Evolutionary conservation across 2,329 filamentous ascomycete genomes (phyloP).

Genomic region (Emmonsia crescens): DNA sequence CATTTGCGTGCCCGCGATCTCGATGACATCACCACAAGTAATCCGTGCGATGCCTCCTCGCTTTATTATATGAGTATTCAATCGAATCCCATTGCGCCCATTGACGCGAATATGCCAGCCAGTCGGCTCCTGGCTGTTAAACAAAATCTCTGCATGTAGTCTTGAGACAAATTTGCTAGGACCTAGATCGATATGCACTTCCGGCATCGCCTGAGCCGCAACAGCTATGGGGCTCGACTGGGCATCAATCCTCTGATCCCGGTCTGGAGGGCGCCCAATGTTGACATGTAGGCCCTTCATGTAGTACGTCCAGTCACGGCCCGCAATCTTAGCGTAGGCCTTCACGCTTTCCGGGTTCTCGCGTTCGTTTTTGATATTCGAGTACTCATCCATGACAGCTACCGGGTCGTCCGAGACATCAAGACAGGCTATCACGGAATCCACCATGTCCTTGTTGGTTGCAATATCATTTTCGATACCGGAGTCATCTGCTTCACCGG

Average conservation of each 20-base stretch:
- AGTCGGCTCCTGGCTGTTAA: slow-evolving; percentile 48
- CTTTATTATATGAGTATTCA: slow-evolving; percentile 64
- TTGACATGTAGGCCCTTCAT: slow-evolving; percentile 39
- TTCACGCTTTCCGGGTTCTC: slow-evolving; percentile 38
- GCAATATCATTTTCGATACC: slow-evolving; percentile 32
- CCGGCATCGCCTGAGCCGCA: slow-evolving; percentile 33
- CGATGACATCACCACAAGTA: slow-evolving; percentile 79
- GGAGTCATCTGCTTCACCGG: slow-evolving; percentile 32
- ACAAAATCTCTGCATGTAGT: slow-evolving; percentile 64
- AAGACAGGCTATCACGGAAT: slow-evolving; percentile 39
- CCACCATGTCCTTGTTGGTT: slow-evolving; percentile 35
- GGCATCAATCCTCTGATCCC: slow-evolving; percentile 31
- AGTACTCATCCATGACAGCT: slow-evolving; percentile 34
- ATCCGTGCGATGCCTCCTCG: slow-evolving; percentile 56
- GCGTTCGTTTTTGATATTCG: slow-evolving; percentile 31
- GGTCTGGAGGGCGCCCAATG: slow-evolving; percentile 40
- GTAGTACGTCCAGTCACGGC: slow-evolving; percentile 43
- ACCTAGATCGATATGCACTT: slow-evolving; percentile 77
- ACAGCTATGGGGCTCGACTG: slow-evolving; percentile 38
- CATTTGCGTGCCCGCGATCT: slow-evolving; percentile 92
- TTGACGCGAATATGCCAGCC: slow-evolving; percentile 80
- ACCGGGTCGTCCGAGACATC: slow-evolving; percentile 34
- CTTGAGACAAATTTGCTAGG: slow-evolving; percentile 73
- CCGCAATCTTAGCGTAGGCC: slow-evolving; percentile 42
- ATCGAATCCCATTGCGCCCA: slow-evolving; percentile 79